These are phyloP conservation scores for Mucor piriformis DNA, from an alignment of 371 early-diverging fungal species.

Conservation along the genomic window DNA sequence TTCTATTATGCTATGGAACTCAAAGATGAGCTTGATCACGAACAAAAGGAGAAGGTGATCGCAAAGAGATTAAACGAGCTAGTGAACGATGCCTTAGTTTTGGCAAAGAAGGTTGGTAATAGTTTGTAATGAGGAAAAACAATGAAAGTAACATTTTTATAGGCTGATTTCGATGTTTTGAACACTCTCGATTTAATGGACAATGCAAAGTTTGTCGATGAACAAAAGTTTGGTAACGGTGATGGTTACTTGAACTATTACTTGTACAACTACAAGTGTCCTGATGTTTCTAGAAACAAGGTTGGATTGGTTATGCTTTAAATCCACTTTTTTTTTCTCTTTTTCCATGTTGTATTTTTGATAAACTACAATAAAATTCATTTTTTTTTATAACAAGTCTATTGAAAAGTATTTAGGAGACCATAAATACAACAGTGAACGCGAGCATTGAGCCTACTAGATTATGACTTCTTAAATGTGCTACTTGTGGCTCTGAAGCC, in stretches of 20 bases:
- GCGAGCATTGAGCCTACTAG: background rate
- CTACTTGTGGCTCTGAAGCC: too few species aligned
- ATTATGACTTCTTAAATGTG: too few species aligned
- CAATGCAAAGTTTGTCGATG: constrained; percentile 73
- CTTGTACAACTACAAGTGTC: constrained; percentile 91
- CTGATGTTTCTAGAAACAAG: constrained; percentile 65
- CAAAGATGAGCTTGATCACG: too few species aligned
- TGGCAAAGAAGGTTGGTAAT: constrained; percentile 68
- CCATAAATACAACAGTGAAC: constrained; percentile 5
- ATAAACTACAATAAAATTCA: too few species aligned
- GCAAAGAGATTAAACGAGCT: constrained; percentile 33
- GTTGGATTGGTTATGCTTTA: constrained; percentile 90
- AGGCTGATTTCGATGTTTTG: constrained; percentile 85
- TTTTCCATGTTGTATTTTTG: too few species aligned
- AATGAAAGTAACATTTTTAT: background rate
- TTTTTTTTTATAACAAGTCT: too few species aligned
- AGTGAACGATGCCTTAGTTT: constrained; percentile 75
- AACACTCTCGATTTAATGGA: constrained; percentile 90
- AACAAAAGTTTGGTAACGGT: constrained; percentile 90
- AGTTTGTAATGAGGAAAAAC: background rate
- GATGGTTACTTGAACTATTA: constrained; percentile 91
- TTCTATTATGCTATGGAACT: constrained; percentile 78
- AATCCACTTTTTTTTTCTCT: too few species aligned
- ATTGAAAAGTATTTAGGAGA: background rate
- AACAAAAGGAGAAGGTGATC: too few species aligned